Base-by-base conservation (phyloP, 78 protist species). In the Polysphondylium violaceum region DNA sequence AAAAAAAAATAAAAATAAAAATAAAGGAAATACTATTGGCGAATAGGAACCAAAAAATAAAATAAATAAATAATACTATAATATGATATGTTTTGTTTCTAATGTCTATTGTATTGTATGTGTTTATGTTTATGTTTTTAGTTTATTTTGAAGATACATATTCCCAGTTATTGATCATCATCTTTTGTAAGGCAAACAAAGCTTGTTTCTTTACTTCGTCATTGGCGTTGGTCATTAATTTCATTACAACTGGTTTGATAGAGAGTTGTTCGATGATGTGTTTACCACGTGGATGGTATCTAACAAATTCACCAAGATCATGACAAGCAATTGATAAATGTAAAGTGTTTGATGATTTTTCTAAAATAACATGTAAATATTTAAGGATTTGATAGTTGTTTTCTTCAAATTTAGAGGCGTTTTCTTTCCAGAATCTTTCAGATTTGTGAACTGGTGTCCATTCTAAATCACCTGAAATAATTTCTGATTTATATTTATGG, bases 361-460 rank as follows among this genome's bases (percentile, higher is more conserved):
- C 41, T 43, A 64, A 56, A 59, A 60, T 79, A 27, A 60, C 25
- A 25, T 69, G 91, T 40, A 75, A 73, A 47, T 27, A 40, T 79
- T 72, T 69, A 47, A 94, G 38, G 36, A 92, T 67, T 72, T 90
- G 68, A 56, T 51, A 93, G 21, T 87, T 17, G 58, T 96, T 59
- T 50, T 94, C 97, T 63, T 97, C 98, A 67, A 98, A 92, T 35
- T 71, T 67, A n/a, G 59, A 17, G 35, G 78, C 76, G 68, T 96
- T 97, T 51, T 98, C 97, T 27, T 53, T 33, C 99, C 99, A 98
- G 81, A 98, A 98, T n/a, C 85, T 58, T 65, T 92, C 95, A 17
- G 95, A 73, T 36, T 86, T 93, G 92, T 98, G 99, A 12, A 85
- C 92, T 51, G 99, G 98, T 35, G 96, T 63, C 99, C 99, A 98